phyloP scores from a whole-genome alignment of 2,329 filamentous ascomycete species.

The Nothophaeocryptopus gaeumannii region DNA sequence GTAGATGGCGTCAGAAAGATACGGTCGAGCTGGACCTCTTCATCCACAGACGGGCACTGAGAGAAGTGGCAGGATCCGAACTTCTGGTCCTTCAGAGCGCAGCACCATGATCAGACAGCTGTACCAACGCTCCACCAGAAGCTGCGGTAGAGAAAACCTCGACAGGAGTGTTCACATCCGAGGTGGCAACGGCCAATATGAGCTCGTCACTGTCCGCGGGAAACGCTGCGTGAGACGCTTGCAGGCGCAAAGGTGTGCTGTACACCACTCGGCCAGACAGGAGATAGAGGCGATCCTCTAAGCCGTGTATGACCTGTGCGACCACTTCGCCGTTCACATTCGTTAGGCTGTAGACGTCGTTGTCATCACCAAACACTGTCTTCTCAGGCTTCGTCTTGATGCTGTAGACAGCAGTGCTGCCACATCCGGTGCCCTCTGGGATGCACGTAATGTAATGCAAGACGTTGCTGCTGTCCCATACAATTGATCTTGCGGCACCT shows the following conservation, averaged over 20 bases:
- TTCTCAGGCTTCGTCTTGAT: slow-evolving; percentile 9
- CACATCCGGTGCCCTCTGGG: neutral
- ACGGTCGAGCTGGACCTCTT: slow-evolving; percentile 31
- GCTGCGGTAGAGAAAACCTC: slow-evolving; percentile 34
- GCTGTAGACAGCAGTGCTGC: slow-evolving; percentile 10
- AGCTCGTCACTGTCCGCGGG: slow-evolving; percentile 23
- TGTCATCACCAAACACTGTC: slow-evolving; percentile 18
- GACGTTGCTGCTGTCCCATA: too few species aligned
- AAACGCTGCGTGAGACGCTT: slow-evolving; percentile 22
- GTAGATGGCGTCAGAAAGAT: slow-evolving; percentile 28
- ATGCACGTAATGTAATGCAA: too few species aligned
- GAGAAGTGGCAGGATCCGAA: slow-evolving; percentile 29
- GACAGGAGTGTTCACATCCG: slow-evolving; percentile 29
- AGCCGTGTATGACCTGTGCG: slow-evolving; percentile 21
- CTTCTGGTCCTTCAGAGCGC: slow-evolving; percentile 19
- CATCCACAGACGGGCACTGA: slow-evolving; percentile 30
- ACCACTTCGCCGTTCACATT: slow-evolving; percentile 18
- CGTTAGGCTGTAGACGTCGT: slow-evolving; percentile 18
- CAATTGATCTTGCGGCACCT: too few species aligned
- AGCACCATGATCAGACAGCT: slow-evolving; percentile 26
- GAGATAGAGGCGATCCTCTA: slow-evolving; percentile 24
- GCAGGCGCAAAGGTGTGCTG: slow-evolving; percentile 10
- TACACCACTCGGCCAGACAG: slow-evolving; percentile 11
- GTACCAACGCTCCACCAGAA: slow-evolving; percentile 16
- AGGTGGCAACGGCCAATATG: slow-evolving; percentile 29